Base-by-base conservation (phyloP, 2,329 filamentous ascomycete species). In the Tolypocladium album region DNA sequence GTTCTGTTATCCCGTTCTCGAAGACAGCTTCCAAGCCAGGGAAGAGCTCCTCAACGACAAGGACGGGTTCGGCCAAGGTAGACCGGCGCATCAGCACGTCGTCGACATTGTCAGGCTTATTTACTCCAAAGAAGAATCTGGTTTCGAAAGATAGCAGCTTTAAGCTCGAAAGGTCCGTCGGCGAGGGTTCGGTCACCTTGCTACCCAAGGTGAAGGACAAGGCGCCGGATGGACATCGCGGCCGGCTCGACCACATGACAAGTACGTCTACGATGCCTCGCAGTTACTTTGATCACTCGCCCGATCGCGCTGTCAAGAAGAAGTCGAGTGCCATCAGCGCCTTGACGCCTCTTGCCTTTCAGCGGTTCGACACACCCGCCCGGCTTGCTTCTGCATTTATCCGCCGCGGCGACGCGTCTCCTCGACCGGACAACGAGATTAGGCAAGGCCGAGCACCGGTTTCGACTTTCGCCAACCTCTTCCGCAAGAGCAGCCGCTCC, bases 401-500 rank as follows among this genome's bases (percentile, higher is more conserved):
- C 11, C 42, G 43, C 22, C 55, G 43, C 50, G 55, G 50, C 52
- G 64, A 62, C 6, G 60, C 61, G 17, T 62, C 63, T 24, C 62
- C 64, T 31, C 59, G 61, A 5, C 36, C 59, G 39, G 56, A 55
- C 9, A 58, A 55, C 5, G 61, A 57, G 24, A 55, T 55, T 13
- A 52, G 43, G 11, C 40, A 59, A 20, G 57, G 55, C 34, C 62
- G 62, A 43, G 67, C 64, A n/a, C 65, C 69, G 22, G 64, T 67
- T n/a, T 64, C 67, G 0, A 53, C 64, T 1, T 62, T 72, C 15
- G 58, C 66, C 4, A 64, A 59, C 34, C 58, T 72, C 9, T 67
- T 72, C 50, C 67, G 68, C 24, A 71, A 66, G 42, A 64, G 65
- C 40, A 61, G 62, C 31, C 65, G 64, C 43, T 63, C 64, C 39